Percentiles rank a stretch among this genome's conserved stretches.
phyloP scores from a whole-genome alignment of 139 green algal species.

The Raphidocelis subcapitata region DNA sequence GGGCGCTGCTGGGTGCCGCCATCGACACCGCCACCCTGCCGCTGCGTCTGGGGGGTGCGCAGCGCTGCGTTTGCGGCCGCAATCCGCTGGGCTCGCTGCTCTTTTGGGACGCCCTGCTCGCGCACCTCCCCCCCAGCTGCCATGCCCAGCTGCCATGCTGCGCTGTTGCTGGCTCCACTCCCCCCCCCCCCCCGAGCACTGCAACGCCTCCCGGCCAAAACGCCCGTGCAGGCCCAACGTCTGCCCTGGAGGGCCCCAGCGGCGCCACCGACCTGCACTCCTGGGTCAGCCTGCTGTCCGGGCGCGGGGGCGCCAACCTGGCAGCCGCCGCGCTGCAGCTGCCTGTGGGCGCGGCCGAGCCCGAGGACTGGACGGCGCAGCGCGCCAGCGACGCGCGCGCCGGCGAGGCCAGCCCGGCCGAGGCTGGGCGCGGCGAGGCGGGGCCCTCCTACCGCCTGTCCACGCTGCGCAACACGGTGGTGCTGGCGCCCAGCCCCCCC shows the following conservation, averaged over 20 bases:
- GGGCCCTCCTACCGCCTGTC: background rate
- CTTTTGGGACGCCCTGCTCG: background rate
- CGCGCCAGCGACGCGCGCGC: background rate
- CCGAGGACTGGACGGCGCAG: background rate
- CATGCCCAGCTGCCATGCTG: too few relatives aligned
- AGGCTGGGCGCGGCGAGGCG: background rate
- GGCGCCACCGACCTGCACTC: constrained; percentile 42
- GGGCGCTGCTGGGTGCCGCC: constrained; percentile 46
- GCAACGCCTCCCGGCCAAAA: background rate
- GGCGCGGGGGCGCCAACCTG: constrained; percentile 25
- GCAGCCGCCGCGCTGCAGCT: constrained; percentile 38
- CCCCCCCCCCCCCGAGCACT: background rate
- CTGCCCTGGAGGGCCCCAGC: constrained; percentile 12
- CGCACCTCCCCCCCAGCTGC: too few relatives aligned
- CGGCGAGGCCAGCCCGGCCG: too few relatives aligned
- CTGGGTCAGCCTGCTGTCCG: constrained; percentile 37
- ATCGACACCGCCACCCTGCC: constrained; percentile 57
- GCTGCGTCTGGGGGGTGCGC: constrained; percentile 31
- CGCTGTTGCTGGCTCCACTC: background rate
- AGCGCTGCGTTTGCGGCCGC: too few relatives aligned
- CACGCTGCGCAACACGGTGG: background rate
- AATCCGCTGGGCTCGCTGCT: too few relatives aligned
- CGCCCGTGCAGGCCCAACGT: constrained; percentile 1
- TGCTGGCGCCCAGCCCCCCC: constrained; percentile 7
- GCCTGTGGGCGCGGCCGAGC: constrained; percentile 17